Conservation (phyloP, 345 rosid species). For the Jatropha curcas region DNA sequence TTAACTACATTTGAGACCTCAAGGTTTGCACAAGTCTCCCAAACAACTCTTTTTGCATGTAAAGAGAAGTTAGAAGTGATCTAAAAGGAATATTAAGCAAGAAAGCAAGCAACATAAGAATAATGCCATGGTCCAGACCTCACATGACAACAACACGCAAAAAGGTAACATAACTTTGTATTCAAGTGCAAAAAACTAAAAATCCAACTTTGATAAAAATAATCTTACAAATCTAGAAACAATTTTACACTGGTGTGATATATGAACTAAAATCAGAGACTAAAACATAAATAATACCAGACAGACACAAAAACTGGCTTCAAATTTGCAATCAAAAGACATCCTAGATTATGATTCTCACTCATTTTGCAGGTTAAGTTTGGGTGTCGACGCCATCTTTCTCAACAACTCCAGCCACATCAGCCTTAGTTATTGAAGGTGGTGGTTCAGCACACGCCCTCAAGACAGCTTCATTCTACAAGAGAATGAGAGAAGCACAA, state of each 20-base stretch:
- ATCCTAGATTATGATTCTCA: conserved; percentile 9
- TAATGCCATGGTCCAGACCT: not conserved
- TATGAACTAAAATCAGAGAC: not conserved
- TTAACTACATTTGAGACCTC: not conserved
- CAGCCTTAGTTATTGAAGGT: conserved; percentile 14
- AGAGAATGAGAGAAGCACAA: not conserved
- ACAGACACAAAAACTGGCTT: not conserved
- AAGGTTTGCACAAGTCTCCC: not conserved
- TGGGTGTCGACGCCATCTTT: not conserved
- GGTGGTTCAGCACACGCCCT: conserved; percentile 23
- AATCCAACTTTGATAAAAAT: not conserved
- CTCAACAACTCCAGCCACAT: conserved; percentile 8
- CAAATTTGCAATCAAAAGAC: conserved; percentile 2
- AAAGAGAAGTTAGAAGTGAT: not conserved
- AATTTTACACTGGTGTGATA: not conserved
- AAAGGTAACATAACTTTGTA: not conserved
- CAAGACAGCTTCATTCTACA: conserved; percentile 31
- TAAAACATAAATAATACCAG: not conserved
- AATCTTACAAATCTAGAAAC: not conserved
- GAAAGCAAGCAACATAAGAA: not conserved
- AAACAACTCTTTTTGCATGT: not conserved
- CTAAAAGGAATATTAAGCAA: not conserved
- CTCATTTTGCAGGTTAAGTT: conserved; percentile 8
- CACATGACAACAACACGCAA: not conserved
- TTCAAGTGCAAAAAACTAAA: not conserved